Conservation (phyloP, 805 yeast species). For the Saturnispora gosingensis region DNA sequence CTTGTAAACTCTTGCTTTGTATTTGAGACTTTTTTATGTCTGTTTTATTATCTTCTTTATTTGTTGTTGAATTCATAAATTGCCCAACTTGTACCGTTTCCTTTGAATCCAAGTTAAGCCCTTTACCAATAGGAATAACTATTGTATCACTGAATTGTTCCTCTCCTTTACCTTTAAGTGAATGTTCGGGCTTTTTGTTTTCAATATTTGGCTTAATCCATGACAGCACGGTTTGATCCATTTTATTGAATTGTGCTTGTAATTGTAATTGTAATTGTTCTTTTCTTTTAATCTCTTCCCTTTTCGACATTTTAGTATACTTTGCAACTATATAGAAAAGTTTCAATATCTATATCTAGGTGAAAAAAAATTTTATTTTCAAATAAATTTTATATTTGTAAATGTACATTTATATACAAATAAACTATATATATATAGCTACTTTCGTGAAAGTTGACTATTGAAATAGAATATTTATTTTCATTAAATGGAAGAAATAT, state of each 20-base stretch:
- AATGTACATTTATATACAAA: not conserved
- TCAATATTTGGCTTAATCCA: constrained; percentile 27
- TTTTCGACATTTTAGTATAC: constrained; percentile 14
- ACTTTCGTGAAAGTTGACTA: no score
- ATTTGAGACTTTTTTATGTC: constrained; percentile 7
- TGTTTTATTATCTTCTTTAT: constrained; percentile 6
- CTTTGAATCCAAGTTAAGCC: constrained; percentile 15
- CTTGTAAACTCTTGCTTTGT: constrained; percentile 17
- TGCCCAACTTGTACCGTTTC: constrained; percentile 7
- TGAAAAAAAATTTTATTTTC: not conserved
- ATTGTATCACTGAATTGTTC: constrained; percentile 6
- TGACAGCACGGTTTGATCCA: constrained; percentile 28
- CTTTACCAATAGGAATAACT: constrained; percentile 22
- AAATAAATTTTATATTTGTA: not conserved
- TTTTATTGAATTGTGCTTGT: constrained; percentile 34
- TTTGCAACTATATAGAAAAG: no score
- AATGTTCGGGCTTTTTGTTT: not conserved
- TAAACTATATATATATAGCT: not conserved
- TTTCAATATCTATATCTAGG: not conserved
- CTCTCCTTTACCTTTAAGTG: not conserved
- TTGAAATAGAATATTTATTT: not conserved
- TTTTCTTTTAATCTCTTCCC: constrained; percentile 37
- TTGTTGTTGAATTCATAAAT: constrained; percentile 9
- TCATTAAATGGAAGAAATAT: not conserved
- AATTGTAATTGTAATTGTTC: constrained; percentile 39